Base-by-base conservation (phyloP, 495 filamentous ascomycete genomes). In the Annulohypoxylon bovei region DNA sequence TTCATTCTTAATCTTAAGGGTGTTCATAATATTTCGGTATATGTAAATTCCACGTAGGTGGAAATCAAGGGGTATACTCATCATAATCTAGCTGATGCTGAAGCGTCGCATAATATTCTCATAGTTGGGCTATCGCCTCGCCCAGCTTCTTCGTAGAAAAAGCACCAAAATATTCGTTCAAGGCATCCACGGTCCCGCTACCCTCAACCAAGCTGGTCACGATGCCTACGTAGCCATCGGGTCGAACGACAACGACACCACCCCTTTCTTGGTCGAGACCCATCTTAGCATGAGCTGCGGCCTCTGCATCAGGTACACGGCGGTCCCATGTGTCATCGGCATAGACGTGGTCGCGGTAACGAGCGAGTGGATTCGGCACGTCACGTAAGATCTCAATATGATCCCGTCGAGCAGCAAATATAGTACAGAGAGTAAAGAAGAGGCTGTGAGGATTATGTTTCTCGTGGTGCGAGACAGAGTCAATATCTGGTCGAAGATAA, bases 251-350 rank as follows among this genome's bases (percentile, higher is more conserved):
- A 12, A 95, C 88, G 6, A 96, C 85, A 57, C 89, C 92, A 22
- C 93, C 93, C 72, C 81, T 86, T 61, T 90, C 89, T 71, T 89
- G 79, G 69, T 92, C 85, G 23, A 97, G 77, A 0, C 93, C 93
- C 84, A 96, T 91, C 85, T 95, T 96, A 52, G 91, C 88, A 82
- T 97, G 93, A 25, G 93, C 93, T 8, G 92, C 83, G 27, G 89
- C 92, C 64, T 81, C 81, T 18, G 91, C 90, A 47, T 89, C 81
- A 0, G 91, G 90, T 1, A 91, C 89, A 11, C 87, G 82, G 44
- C 84, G 80, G 77, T 95, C 92, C 84, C 89, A 90, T 42, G 92
- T 85, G 78, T 96, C 92, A 70, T 97, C 93, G 4, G 93, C 91
- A 73, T 96, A 97, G 47, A 97, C 85, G 77, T 95, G 91, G 70